Percentiles rank a stretch among this genome's conserved stretches.
Evolutionary conservation across 768 basidiomycete species (phyloP).

Genomic region (Cyclocybe aegerita): DNA sequence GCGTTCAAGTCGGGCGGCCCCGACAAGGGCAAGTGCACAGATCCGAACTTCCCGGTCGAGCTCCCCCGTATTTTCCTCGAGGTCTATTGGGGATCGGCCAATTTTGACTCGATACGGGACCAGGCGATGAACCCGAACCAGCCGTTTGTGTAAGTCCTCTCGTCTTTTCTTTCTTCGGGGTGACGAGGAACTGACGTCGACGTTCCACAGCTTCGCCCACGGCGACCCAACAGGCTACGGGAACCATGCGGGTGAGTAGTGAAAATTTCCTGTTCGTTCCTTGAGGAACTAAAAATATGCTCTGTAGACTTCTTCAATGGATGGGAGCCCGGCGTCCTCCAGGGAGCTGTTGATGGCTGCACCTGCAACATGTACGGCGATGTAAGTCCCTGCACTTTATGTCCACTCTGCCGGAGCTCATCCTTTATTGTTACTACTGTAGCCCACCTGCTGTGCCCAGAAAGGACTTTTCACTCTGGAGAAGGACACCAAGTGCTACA

Average conservation of each 20-base stretch:
- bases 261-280: neutral
- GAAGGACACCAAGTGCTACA: constrained; percentile 28
- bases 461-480: constrained; percentile 33
- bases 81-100: constrained; percentile 36
- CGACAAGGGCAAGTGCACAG: constrained; percentile 34
- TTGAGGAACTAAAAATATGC: neutral
- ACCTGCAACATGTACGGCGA: constrained; percentile 32
- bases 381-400: constrained; percentile 13
- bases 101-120: constrained; percentile 23
- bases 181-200: neutral
- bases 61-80: constrained; percentile 42
- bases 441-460: constrained; percentile 33
- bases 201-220: constrained; percentile 30
- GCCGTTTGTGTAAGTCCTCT: constrained; percentile 40
- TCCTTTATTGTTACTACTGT: neutral
- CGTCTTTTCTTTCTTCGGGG: neutral
- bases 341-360: constrained; percentile 43
- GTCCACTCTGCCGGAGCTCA: neutral
- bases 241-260: constrained; percentile 40
- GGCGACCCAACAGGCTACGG: constrained; percentile 58
- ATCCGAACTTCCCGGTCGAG: constrained; percentile 34
- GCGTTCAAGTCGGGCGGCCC: constrained; percentile 34
- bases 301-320: constrained; percentile 44
- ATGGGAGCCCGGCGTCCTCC: constrained; percentile 47
- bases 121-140: constrained; percentile 39